phyloP scores from a whole-genome alignment of 257 asterid species.

The Haberlea rhodopensis region DNA sequence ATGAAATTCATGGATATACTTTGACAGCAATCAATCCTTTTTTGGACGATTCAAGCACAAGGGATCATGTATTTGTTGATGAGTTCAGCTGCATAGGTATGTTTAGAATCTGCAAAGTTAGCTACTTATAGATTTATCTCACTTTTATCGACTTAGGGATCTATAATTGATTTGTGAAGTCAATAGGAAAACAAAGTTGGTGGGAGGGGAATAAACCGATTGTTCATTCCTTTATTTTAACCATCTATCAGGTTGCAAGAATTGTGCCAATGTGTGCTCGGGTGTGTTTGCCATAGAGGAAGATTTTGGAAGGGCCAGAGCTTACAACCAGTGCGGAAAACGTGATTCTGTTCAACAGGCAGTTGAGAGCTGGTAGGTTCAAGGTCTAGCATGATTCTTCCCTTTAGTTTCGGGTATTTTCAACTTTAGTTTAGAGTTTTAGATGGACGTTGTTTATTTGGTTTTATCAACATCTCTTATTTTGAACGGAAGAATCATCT shows the following conservation, averaged over 20 bases:
- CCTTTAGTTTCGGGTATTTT: background rate
- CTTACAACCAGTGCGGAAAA: slow-evolving; percentile 63
- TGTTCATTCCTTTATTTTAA: background rate
- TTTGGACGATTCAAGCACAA: slow-evolving; percentile 66
- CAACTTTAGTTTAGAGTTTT: background rate
- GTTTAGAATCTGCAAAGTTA: slow-evolving; percentile 4
- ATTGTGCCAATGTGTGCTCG: slow-evolving; percentile 84
- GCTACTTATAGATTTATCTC: too few species aligned
- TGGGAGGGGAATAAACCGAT: background rate
- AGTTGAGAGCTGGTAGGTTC: slow-evolving; percentile 83
- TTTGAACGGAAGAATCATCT: too few species aligned
- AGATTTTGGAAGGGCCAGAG: slow-evolving; percentile 98
- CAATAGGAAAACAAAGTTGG: slow-evolving; percentile 14
- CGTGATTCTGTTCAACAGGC: slow-evolving; percentile 77
- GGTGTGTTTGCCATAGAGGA: slow-evolving; percentile 83
- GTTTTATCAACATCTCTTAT: too few species aligned
- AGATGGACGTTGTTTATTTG: too few species aligned
- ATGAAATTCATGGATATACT: slow-evolving; percentile 92
- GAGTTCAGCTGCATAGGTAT: slow-evolving; percentile 99
- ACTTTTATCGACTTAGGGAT: background rate
- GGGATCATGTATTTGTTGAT: slow-evolving; percentile 90
- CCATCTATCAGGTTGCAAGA: slow-evolving; percentile 75
- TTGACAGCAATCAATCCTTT: slow-evolving; percentile 87
- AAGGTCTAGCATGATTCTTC: slow-evolving; percentile 1
- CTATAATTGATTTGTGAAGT: background rate